Evolutionary conservation across 768 basidiomycete species (phyloP).

Genomic region (Mycena galericulata): DNA sequence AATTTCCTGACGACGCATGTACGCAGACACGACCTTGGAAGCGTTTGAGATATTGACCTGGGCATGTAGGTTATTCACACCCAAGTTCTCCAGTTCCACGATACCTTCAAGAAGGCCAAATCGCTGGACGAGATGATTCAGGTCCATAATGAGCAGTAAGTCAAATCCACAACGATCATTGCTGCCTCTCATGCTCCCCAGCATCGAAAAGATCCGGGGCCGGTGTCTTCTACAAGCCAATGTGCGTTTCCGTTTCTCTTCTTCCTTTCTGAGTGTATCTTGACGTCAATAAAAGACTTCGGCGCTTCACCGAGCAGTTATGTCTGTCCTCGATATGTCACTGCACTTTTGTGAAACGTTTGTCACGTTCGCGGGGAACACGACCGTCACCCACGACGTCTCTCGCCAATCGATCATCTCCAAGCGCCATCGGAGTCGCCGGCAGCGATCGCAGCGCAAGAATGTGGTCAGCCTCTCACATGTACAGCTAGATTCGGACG

Average conservation of each 20-base stretch:
- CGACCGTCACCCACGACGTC: conserved; percentile 68
- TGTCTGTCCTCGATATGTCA: conserved; percentile 80
- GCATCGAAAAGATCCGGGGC: conserved; percentile 69
- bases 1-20: conserved; percentile 84
- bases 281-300: conserved; percentile 62
- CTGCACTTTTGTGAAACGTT: conserved; percentile 78
- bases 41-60: not conserved
- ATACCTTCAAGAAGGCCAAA: conserved; percentile 60
- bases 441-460: conserved; percentile 63
- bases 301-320: conserved; percentile 71
- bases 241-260: conserved; percentile 50
- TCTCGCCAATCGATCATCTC: conserved; percentile 63
- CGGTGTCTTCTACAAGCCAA: conserved; percentile 74
- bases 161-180: not conserved
- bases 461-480: conserved; percentile 75
- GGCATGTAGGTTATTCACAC: conserved; percentile 73
- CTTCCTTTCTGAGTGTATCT: not conserved
- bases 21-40: conserved; percentile 31
- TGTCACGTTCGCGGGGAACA: conserved; percentile 68
- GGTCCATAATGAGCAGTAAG: conserved; percentile 75
- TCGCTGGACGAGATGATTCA: conserved; percentile 84
- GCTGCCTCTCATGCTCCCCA: conserved; percentile 43
- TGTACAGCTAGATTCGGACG: conserved; percentile 44
- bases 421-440: conserved; percentile 72
- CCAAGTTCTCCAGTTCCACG: conserved; percentile 70